Conservation (phyloP, 805 yeast species). For the Saccharomycopsis selenospora region DNA sequence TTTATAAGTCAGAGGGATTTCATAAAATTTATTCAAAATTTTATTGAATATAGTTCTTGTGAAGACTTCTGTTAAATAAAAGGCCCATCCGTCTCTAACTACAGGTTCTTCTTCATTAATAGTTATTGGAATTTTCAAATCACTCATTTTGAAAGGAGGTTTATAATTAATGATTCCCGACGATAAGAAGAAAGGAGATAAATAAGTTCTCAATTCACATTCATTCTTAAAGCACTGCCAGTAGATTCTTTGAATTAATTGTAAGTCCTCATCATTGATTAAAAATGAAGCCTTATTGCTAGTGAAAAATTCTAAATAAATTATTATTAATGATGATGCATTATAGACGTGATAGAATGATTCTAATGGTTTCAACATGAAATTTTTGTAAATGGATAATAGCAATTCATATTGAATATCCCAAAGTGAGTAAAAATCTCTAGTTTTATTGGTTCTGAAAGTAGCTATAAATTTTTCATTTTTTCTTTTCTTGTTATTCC, state of each 20-base stretch:
- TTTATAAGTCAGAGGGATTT: not conserved
- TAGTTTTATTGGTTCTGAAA: conserved; percentile 2
- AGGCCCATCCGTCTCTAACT: conserved; percentile 20
- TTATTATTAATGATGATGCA: conserved; percentile 16
- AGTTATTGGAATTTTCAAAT: conserved; percentile 12
- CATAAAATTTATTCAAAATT: conserved; percentile 14
- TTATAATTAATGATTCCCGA: conserved; percentile 18
- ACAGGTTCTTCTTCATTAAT: conserved; percentile 9
- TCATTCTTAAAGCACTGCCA: conserved; percentile 21
- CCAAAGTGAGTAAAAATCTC: conserved; percentile 17
- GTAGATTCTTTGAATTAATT: conserved; percentile 16
- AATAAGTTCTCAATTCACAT: conserved; percentile 16
- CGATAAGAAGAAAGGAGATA: conserved; percentile 16
- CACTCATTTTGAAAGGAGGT: conserved; percentile 21
- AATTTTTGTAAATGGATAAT: conserved; percentile 17
- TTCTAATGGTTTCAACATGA: conserved; percentile 18
- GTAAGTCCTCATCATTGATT: conserved; percentile 4
- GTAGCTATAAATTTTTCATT: not conserved
- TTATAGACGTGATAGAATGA: conserved; percentile 17
- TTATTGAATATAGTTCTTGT: conserved; percentile 18
- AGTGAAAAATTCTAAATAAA: conserved; percentile 13
- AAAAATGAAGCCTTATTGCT: conserved; percentile 1
- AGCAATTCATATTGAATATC: conserved; percentile 16
- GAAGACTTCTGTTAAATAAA: conserved; percentile 20
- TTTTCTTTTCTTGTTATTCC: not conserved